Conservation (phyloP, 495 filamentous ascomycete species). For the Lepidopterella palustris region DNA sequence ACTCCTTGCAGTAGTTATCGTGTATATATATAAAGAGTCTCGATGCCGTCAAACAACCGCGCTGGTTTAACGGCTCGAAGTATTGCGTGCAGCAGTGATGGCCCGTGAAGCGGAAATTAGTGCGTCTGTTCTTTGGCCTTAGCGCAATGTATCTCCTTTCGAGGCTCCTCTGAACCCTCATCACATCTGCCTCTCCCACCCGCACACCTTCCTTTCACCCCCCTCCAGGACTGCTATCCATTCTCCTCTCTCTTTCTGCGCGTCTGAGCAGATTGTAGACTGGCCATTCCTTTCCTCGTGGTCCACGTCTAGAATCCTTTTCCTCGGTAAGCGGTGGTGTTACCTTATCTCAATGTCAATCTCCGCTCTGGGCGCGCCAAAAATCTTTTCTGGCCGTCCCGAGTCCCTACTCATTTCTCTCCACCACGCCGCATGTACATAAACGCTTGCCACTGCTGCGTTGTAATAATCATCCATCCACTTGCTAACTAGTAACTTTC, state of each 20-base stretch:
- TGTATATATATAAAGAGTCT: background rate
- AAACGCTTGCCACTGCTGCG: constrained; percentile 1
- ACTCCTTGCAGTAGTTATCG: background rate
- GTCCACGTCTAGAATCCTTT: constrained; percentile 4
- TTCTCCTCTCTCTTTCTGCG: background rate
- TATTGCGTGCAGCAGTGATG: constrained; percentile 23
- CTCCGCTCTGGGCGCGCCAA: constrained; percentile 18
- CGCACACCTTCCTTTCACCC: background rate
- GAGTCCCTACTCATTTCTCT: constrained; percentile 6
- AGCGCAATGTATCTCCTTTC: background rate
- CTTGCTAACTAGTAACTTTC: constrained; percentile 3
- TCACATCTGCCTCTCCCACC: background rate
- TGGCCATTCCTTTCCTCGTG: constrained; percentile 6
- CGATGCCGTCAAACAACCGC: background rate
- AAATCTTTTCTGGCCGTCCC: constrained; percentile 21
- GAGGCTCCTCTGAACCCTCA: background rate
- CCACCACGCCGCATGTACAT: constrained; percentile 7
- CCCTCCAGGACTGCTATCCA: background rate
- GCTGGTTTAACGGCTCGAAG: background rate
- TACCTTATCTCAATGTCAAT: constrained; percentile 5
- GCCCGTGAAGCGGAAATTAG: constrained; percentile 26
- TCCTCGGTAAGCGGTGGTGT: constrained; percentile 14
- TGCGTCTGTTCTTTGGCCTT: constrained; percentile 21
- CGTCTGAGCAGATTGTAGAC: constrained; percentile 9
- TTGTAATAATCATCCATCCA: background rate